Base-by-base conservation (phyloP, 306 rosid genomes). In the Prunus campanulata region DNA sequence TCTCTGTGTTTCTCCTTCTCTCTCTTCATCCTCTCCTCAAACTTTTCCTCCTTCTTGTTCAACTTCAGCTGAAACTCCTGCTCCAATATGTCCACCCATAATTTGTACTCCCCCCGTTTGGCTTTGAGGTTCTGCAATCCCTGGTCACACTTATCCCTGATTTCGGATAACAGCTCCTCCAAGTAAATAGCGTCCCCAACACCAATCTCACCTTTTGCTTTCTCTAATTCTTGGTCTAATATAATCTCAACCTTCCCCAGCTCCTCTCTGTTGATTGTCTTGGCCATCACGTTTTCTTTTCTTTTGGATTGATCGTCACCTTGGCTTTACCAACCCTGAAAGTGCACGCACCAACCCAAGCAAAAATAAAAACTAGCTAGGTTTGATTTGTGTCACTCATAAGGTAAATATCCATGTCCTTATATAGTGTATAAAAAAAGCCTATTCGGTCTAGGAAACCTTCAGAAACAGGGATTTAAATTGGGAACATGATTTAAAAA, bases 1-100 rank as follows among this genome's bases (percentile, higher is more conserved):
- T 51, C 74, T 70, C 61, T 70, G 62, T 29, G 74, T 18, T 70
- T 70, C 47, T 51, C 44, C 74, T 70, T 18, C 61, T 25, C 46
- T 20, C 6, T 25, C 74, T 50, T 51, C 47, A 70, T 14, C 47
- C 25, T 70, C 61, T 51, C 47, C 74, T 50, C 61, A 16, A 16
- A 56, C 51, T 52, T 44, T 54, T 52, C 75, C 64, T 32, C 46
- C 65, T 74, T 51, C 27, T 54, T 50, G 15, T 71, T 52, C 64
- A 71, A 1, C 30, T n/a, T 11, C n/a, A 32, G n/a, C 30, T 71
- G 49, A 32, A 52, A 71, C 64, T 71, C 64, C 14, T 56, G 7
- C 25, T 60, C 65, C 30, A 25, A 11, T 12, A 3, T 60, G 3
- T 54, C 61, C 64, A 11, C 49, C 12, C 54, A 71, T 18, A 46